Base-by-base conservation (phyloP, 345 rosid species). In the Barbarea vulgaris region DNA sequence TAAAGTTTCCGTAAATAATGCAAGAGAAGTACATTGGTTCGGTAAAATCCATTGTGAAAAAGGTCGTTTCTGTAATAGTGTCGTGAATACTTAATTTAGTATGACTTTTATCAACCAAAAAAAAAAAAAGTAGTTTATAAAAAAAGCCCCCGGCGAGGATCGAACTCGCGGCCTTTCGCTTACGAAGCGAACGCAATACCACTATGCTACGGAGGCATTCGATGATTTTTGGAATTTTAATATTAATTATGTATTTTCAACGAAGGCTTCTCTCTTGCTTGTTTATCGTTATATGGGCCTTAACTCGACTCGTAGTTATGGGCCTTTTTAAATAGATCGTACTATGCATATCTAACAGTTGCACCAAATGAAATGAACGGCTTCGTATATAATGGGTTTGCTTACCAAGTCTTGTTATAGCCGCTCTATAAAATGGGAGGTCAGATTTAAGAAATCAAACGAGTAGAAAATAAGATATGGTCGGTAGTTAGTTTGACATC, bases 121-220 rank as follows among this genome's bases (percentile, higher is more conserved):
- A 9, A n/a, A 3, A 14, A 6, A 5, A 12, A 15, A 27, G n/a
- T n/a, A n/a, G n/a, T n/a, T n/a, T 27, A 4, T 4, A 3, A 15
- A 6, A 0, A 5, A 7, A 84, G 89, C 87, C 87, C 89, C 79
- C 87, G 83, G 89, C 87, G 96, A 91, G 91, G 88, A 91, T 94
- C 96, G 96, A 94, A 88, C 98, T 94, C 97, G 90, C 93, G 98
- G 87, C 95, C 98, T 89, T 91, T 91, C 96, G 91, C 97, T 94
- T 94, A 94, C 96, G 95, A 91, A 91, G 97, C 93, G 96, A 94
- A 94, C 96, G 93, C 98, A 91, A 91, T 90, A 85, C 98, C 98
- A 94, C 97, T 90, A 90, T 94, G 97, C 97, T 90, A 90, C 91
- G 88, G 85, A 89, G 88, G 91, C 93, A 3, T 33, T 58, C 44